Evolutionary conservation across 1,139 yeast genomes (phyloP).

Genomic region (Protomyces inundatus): DNA sequence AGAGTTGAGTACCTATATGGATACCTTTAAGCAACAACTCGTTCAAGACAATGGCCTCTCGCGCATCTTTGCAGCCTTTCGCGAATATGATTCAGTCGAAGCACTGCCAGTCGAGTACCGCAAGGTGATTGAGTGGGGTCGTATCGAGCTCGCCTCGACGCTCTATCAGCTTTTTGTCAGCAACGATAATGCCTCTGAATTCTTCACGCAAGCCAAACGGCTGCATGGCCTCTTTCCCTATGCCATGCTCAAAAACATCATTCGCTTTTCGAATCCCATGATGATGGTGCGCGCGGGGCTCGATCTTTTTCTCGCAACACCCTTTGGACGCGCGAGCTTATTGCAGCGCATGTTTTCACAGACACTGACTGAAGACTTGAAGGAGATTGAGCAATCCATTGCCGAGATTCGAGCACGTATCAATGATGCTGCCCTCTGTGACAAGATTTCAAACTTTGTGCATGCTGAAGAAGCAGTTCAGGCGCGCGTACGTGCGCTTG

Average conservation of each 20-base stretch:
- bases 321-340: conserved; percentile 64
- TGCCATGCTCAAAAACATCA: conserved; percentile 62
- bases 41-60: conserved; percentile 49
- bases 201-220: conserved; percentile 60
- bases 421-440: conserved; percentile 36
- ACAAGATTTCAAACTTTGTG: conserved; percentile 36
- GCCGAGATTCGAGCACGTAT: conserved; percentile 46
- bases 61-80: conserved; percentile 59
- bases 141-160: conserved; percentile 77
- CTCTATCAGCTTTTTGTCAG: conserved; percentile 73
- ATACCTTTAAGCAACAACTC: conserved; percentile 50
- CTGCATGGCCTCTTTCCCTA: conserved; percentile 76
- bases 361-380: conserved; percentile 72
- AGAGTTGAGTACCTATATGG: conserved; percentile 50
- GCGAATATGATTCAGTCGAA: conserved; percentile 48
- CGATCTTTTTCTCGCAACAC: conserved; percentile 72
- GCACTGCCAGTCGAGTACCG: conserved; percentile 64
- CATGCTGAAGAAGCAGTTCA: conserved; percentile 32
- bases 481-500: conserved; percentile 34
- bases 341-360: conserved; percentile 68
- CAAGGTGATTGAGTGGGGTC: conserved; percentile 73
- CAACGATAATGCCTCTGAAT: conserved; percentile 70
- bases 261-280: conserved; percentile 79
- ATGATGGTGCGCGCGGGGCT: conserved; percentile 70
- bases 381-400: conserved; percentile 56